phyloP scores from a whole-genome alignment of 257 asterid genomes.

The Nemophila menziesii region DNA sequence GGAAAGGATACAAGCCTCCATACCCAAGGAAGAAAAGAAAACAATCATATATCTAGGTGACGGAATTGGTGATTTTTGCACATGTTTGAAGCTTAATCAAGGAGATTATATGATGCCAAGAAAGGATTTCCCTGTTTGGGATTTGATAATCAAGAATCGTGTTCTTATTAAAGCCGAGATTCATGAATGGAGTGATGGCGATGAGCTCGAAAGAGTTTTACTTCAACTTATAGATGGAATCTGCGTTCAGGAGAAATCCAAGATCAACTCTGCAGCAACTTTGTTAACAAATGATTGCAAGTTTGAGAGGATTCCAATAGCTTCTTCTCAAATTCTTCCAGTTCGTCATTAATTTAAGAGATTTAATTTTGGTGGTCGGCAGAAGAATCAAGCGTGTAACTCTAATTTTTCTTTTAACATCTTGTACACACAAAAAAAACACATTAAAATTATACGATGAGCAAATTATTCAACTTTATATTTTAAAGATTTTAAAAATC shows the following conservation, averaged over 20 bases:
- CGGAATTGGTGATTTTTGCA: conserved; percentile 59
- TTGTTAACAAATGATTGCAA: conserved; percentile 16
- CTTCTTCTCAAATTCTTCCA: conserved; percentile 8
- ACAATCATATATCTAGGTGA: conserved; percentile 62
- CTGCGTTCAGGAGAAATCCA: conserved; percentile 12
- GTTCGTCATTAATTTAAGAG: conserved; percentile 13
- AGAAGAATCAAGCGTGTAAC: background rate
- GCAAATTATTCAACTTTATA: too few relatives aligned
- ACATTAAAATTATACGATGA: too few relatives aligned
- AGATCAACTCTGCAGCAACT: background rate
- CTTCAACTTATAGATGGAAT: conserved; percentile 31
- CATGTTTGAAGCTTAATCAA: conserved; percentile 31
- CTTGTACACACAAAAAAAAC: too few relatives aligned
- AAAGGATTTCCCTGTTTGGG: conserved; percentile 64
- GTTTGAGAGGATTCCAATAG: conserved; percentile 6
- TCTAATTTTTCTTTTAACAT: too few relatives aligned
- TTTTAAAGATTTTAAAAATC: too few relatives aligned
- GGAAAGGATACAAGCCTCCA: conserved; percentile 44
- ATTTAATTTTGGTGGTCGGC: background rate
- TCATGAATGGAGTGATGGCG: conserved; percentile 55
- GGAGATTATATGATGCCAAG: conserved; percentile 68
- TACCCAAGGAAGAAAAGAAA: conserved; percentile 45
- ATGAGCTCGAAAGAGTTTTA: conserved; percentile 35
- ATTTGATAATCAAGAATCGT: conserved; percentile 35
- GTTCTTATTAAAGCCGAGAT: conserved; percentile 30